Evolutionary conservation across 2,329 filamentous ascomycete genomes (phyloP), one percentile per base, ranked within the genome.

Genomic region (Furcasterigmium furcatum): DNA sequence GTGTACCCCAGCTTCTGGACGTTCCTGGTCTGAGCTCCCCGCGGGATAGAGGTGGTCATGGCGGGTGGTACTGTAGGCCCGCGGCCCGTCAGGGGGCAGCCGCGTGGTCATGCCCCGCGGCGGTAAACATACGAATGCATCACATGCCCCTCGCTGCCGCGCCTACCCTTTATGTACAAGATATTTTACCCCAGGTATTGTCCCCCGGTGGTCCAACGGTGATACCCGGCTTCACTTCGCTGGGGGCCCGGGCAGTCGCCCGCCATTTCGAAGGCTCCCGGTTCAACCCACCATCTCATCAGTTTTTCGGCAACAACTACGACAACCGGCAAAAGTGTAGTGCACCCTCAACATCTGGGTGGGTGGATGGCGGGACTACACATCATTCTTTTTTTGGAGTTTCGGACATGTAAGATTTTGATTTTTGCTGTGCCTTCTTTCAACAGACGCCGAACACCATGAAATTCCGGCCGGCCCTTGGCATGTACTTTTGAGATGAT

Each of bases 1-100:
- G 91, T 97, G 51, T 97, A 95, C 70, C 94, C 94, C 38, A 96
- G 91, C 66, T 97, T 95, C 67, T 97, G 92, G 91, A 97, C 92
- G 1, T 96, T 97, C 65, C 71, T 99, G 57, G 85, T 97, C 9
- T 52, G 44, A 7, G 25, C 18, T 27, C 18, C 8, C n/a, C n/a
- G n/a, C n/a, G n/a, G n/a, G n/a, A n/a, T n/a, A n/a, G 30, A 20
- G 36, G 18, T 25, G 24, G 19, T 34, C 29, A 13, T 27, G 16
- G 2, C 21, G 21, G 30, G 21, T 20, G 41, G 36, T 32, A 49
- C 34, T 21, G 38, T 40, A 36, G 30, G 27, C 22, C 32, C 21
- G 5, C n/a, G n/a, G n/a, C n/a, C n/a, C n/a, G 30, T 40, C 43
- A 12, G 13, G 29, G 12, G 12, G 12, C 29, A 12, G 29, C 29